A percentile compares a stretch with the other conserved stretches of the same genome.
Evolutionary conservation across 2,329 filamentous ascomycete species (phyloP).

Genomic region (Alternaria solani): DNA sequence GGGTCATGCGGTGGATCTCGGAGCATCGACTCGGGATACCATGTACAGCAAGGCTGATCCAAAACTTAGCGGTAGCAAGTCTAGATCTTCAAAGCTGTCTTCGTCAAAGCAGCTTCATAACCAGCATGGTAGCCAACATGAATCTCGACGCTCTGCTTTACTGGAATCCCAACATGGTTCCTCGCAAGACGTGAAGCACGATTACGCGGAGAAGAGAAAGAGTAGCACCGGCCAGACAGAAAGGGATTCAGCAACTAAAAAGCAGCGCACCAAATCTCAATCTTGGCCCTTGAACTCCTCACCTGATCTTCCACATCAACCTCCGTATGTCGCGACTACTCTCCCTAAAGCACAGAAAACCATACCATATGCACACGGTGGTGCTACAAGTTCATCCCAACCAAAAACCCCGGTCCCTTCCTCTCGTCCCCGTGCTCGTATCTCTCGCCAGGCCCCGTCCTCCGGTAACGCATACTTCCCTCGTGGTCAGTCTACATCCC

Average conservation of each 20-base stretch:
- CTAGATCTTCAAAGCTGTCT: background rate
- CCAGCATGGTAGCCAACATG: conserved; percentile 3
- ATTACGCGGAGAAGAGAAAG: conserved; percentile 22
- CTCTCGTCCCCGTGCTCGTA: background rate
- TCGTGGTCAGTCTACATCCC: conserved; percentile 3
- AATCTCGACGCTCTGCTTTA: background rate
- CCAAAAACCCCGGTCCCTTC: background rate
- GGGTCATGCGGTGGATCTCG: background rate
- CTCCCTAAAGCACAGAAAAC: background rate
- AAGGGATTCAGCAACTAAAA: conserved; percentile 15
- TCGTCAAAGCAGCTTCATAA: conserved; percentile 7
- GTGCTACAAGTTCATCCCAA: background rate
- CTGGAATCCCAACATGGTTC: background rate
- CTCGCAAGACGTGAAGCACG: background rate
- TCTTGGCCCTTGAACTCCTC: background rate
- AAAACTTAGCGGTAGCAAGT: background rate
- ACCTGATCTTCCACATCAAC: background rate
- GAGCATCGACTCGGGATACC: background rate
- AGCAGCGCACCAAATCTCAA: conserved; percentile 9
- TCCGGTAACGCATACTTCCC: background rate
- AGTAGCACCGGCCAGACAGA: conserved; percentile 1
- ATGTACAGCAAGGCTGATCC: background rate
- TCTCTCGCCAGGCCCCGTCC: background rate
- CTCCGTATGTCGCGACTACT: background rate
- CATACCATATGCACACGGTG: background rate